Evolutionary conservation across 805 yeast genomes (phyloP).

Genomic region (Ogataea henricii): DNA sequence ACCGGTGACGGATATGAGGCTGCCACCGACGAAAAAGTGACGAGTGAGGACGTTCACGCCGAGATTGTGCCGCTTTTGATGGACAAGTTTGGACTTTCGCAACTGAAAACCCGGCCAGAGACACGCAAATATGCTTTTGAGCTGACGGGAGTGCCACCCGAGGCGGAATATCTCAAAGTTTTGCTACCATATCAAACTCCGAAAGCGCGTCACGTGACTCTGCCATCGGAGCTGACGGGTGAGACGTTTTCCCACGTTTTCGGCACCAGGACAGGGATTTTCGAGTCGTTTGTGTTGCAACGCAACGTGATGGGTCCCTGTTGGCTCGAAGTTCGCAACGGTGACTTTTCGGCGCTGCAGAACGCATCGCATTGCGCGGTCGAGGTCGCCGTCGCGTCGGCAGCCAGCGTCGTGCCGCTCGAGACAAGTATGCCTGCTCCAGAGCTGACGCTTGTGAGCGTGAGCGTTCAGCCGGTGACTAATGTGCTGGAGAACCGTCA

Average conservation of each 20-base stretch:
- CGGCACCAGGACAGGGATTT: conserved; percentile 71
- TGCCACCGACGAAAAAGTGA: conserved; percentile 33
- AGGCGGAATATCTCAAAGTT: conserved; percentile 77
- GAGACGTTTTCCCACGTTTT: conserved; percentile 76
- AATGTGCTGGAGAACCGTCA: conserved; percentile 74
- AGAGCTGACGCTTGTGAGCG: conserved; percentile 67
- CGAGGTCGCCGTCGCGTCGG: conserved; percentile 62
- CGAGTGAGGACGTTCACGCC: conserved; percentile 69
- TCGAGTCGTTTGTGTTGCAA: conserved; percentile 84
- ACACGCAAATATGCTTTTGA: conserved; percentile 87
- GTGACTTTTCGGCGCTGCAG: conserved; percentile 56
- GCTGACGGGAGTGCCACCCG: conserved; percentile 72
- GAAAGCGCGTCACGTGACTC: conserved; percentile 45
- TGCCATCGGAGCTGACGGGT: conserved; percentile 71
- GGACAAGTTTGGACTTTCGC: conserved; percentile 60
- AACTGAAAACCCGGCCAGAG: conserved; percentile 70
- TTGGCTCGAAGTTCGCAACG: conserved; percentile 78
- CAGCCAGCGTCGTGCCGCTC: conserved; percentile 50
- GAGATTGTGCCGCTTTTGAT: conserved; percentile 71
- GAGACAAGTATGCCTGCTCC: conserved; percentile 53
- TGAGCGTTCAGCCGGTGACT: conserved; percentile 80
- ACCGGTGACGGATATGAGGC: conserved; percentile 25
- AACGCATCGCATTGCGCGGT: conserved; percentile 79
- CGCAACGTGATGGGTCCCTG: conserved; percentile 95
- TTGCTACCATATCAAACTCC: conserved; percentile 73